Evolutionary conservation across 2,329 filamentous ascomycete species (phyloP).

Genomic region (Trichoderma endophyticum): DNA sequence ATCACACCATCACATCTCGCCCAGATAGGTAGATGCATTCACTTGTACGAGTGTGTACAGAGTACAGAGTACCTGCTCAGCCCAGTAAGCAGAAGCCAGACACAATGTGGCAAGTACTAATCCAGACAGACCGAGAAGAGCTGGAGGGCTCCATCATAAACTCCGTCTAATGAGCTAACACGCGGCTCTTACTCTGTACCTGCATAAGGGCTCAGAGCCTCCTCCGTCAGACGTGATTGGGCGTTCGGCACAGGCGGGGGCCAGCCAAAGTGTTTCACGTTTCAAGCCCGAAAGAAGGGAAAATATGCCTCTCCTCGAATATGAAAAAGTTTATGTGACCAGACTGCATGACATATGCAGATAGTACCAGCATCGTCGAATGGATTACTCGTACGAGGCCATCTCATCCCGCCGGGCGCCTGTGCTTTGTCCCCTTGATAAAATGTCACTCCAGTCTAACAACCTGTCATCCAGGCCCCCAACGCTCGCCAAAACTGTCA

Average conservation of each 20-base stretch:
- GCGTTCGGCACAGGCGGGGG: neutral
- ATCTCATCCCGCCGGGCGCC: neutral
- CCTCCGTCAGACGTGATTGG: neutral
- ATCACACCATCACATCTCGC: neutral
- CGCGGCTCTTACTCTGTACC: conserved; percentile 7
- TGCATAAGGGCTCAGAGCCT: neutral
- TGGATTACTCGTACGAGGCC: neutral
- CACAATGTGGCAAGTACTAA: neutral
- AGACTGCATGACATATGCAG: neutral
- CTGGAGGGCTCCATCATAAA: neutral
- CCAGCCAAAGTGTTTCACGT: neutral
- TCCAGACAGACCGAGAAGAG: neutral
- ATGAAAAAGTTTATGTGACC: neutral
- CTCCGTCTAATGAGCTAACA: neutral
- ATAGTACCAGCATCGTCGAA: neutral
- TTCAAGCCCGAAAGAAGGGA: neutral
- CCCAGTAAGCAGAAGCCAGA: neutral
- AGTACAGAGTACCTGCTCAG: neutral
- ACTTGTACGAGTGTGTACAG: neutral
- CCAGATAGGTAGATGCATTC: neutral
- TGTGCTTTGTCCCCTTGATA: neutral
- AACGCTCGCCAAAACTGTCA: neutral
- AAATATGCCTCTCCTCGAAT: neutral
- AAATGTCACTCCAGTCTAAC: neutral
- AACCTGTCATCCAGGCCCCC: neutral